Evolutionary conservation across 306 rosid genomes (phyloP).

Genomic region (Ochetophila trinervis): DNA sequence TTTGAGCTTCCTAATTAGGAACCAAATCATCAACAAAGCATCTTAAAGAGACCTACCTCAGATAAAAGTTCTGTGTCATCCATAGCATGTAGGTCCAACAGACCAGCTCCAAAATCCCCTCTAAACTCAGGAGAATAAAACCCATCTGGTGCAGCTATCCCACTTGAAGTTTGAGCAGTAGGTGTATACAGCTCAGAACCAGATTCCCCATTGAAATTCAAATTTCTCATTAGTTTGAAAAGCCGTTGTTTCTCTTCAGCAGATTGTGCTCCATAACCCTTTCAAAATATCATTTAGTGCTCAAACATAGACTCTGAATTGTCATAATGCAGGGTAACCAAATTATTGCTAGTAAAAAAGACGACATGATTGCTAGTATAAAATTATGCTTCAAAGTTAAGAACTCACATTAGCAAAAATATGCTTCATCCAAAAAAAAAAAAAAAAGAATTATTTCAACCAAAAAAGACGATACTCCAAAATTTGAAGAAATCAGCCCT

Average conservation of each 20-base stretch:
- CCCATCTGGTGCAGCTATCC: slow-evolving; percentile 55
- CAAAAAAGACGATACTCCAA: too few species aligned
- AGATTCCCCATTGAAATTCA: slow-evolving; percentile 88
- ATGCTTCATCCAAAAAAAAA: too few species aligned
- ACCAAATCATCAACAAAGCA: background rate
- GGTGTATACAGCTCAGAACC: slow-evolving; percentile 76
- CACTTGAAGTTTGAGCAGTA: slow-evolving; percentile 60
- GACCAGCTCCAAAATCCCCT: slow-evolving; percentile 97
- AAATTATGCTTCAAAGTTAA: too few species aligned
- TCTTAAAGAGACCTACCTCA: slow-evolving; percentile 49
- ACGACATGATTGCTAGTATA: too few species aligned
- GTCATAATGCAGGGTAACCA: too few species aligned
- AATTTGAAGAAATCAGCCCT: too few species aligned
- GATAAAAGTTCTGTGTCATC: slow-evolving; percentile 96
- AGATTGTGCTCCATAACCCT: slow-evolving; percentile 96
- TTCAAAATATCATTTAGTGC: background rate
- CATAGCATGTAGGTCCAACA: slow-evolving; percentile 97
- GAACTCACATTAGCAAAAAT: too few species aligned
- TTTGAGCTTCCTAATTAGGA: background rate
- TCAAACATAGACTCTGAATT: too few species aligned
- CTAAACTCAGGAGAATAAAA: slow-evolving; percentile 80
- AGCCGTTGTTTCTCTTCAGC: slow-evolving; percentile 96
- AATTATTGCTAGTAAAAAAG: too few species aligned
- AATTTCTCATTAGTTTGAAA: slow-evolving; percentile 85
- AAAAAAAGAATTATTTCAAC: too few species aligned